phyloP scores from a whole-genome alignment of 495 filamentous ascomycete genomes.

The Parathielavia hyrcaniae region DNA sequence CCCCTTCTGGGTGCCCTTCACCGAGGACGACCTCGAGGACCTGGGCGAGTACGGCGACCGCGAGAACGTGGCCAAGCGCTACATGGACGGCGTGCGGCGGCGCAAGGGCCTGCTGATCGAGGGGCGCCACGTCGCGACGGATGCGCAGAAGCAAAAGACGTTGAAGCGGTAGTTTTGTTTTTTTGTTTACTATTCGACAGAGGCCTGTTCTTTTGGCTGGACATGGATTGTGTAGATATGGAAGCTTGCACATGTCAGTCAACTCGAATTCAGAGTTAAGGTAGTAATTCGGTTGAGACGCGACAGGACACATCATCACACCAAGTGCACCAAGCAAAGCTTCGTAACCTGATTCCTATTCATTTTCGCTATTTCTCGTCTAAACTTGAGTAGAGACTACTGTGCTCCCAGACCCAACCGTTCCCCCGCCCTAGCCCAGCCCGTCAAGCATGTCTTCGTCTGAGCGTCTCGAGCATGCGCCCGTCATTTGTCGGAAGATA shows the following conservation, averaged over 20 bases:
- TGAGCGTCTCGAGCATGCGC: constrained; percentile 3
- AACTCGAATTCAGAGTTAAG: no score
- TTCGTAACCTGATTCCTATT: constrained; percentile 9
- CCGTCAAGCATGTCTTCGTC: constrained; percentile 11
- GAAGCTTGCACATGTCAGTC: no score
- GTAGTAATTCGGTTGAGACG: no score
- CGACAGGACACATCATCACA: no score
- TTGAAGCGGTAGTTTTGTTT: constrained; percentile 65
- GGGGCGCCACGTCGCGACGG: constrained; percentile 61
- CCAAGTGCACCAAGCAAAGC: neutral
- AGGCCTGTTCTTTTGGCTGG: no score
- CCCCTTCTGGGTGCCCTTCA: constrained; percentile 95
- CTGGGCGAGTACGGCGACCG: constrained; percentile 84
- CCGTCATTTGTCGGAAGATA: neutral
- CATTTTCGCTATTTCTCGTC: constrained; percentile 16
- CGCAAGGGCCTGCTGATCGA: constrained; percentile 83
- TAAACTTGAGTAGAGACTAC: constrained; percentile 13
- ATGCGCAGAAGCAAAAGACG: constrained; percentile 99
- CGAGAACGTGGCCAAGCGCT: constrained; percentile 92
- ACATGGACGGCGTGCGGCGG: constrained; percentile 80
- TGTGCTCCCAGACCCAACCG: neutral
- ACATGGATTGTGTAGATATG: no score
- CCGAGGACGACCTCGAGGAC: constrained; percentile 95
- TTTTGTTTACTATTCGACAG: no score
- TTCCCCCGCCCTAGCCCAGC: constrained; percentile 4